Percentiles rank a stretch among this genome's conserved stretches.
phyloP scores from a whole-genome alignment of 2,329 filamentous ascomycete genomes.

The Aspergillaceae sp. region DNA sequence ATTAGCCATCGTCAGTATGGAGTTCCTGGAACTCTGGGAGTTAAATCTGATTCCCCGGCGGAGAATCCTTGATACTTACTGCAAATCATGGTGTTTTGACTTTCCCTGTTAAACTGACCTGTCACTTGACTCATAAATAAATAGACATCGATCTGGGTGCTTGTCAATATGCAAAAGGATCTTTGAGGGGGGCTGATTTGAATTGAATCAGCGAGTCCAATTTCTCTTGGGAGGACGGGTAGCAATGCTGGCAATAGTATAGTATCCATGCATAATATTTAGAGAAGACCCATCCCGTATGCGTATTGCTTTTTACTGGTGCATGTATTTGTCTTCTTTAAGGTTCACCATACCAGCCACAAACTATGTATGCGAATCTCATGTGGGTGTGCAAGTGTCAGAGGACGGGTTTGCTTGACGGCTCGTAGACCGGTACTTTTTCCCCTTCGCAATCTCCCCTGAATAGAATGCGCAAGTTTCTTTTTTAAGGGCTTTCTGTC shows the following conservation, averaged over 20 bases:
- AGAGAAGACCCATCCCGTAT: conserved; percentile 4
- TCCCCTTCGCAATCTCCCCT: neutral
- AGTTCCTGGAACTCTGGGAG: neutral
- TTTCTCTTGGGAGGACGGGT: neutral
- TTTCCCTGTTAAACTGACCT: neutral
- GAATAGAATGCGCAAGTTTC: neutral
- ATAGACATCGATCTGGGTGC: neutral
- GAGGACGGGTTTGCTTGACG: neutral
- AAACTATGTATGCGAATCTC: conserved; percentile 4
- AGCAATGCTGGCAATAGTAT: conserved; percentile 4
- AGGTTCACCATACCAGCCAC: conserved; percentile 14
- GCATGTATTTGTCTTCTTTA: conserved; percentile 19
- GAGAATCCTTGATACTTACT: neutral
- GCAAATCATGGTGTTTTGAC: neutral
- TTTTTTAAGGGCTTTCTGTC: neutral
- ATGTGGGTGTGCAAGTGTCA: neutral
- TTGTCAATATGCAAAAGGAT: neutral
- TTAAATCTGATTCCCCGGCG: neutral
- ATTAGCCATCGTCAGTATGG: neutral
- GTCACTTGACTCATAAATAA: neutral
- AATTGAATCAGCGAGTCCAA: neutral
- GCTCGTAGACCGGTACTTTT: neutral
- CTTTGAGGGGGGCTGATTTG: neutral
- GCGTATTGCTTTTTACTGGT: conserved; percentile 4
- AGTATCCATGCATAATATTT: conserved; percentile 7